A percentile compares a stretch with the other conserved stretches of the same genome.
phyloP scores from a whole-genome alignment of 345 rosid genomes.

The Limnanthes douglasii region DNA sequence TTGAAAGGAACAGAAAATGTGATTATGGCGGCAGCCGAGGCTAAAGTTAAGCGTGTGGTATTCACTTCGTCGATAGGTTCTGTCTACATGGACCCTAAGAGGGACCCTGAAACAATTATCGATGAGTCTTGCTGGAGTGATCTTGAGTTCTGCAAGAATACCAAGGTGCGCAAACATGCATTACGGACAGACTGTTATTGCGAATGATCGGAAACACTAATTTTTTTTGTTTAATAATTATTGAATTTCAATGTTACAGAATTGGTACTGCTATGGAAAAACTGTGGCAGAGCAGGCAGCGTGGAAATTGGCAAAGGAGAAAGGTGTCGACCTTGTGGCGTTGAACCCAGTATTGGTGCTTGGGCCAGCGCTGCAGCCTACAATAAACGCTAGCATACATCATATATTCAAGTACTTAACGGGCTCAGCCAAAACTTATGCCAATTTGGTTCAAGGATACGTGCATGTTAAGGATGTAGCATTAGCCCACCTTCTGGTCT shows the following conservation, averaged over 20 bases:
- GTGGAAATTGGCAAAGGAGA: constrained; percentile 57
- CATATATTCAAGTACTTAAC: constrained; percentile 93
- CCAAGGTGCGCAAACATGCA: no score
- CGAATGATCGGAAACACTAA: not conserved
- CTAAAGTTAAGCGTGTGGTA: constrained; percentile 73
- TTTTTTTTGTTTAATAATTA: no score
- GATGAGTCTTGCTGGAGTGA: constrained; percentile 98
- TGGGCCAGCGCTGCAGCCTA: constrained; percentile 74
- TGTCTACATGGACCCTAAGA: constrained; percentile 80
- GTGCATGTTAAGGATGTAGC: constrained; percentile 88
- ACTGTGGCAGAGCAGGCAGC: constrained; percentile 87
- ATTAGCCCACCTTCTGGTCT: constrained; percentile 68
- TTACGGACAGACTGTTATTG: no score
- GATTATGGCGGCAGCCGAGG: constrained; percentile 68
- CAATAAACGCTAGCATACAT: constrained; percentile 57
- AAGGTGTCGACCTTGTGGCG: constrained; percentile 78
- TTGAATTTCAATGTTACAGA: constrained; percentile 50
- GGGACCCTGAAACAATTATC: constrained; percentile 50
- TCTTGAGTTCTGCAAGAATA: constrained; percentile 87
- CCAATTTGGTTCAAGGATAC: constrained; percentile 77
- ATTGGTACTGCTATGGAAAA: constrained; percentile 97
- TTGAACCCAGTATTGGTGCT: constrained; percentile 78
- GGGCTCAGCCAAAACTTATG: constrained; percentile 90
- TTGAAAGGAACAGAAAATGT: constrained; percentile 78
- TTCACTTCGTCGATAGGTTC: constrained; percentile 94